Evolutionary conservation across 1,284 basidiomycete genomes (phyloP), one percentile per base, ranked within the genome.

Genomic region (Pascua guehoae): DNA sequence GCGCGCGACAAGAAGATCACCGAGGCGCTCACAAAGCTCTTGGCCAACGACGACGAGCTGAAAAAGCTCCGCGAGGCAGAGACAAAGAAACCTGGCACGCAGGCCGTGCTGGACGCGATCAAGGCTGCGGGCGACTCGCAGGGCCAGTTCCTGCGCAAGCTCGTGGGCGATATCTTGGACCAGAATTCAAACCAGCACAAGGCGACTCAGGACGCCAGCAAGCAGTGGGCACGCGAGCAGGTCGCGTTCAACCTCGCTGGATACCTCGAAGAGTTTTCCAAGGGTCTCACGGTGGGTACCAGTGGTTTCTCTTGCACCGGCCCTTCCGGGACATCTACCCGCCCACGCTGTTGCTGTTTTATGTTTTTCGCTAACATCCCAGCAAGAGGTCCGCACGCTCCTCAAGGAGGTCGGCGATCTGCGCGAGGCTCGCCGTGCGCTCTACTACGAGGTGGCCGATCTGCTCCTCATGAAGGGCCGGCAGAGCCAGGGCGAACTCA

Each of bases 201-300:
- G 47, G 56, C 56, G 16, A 78, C 75, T 0, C 68, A 74, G 52
- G 64, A 67, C 12, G 72, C 66, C 8, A 62, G 66, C 16, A 71
- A 74, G 62, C 55, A 55, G n/a, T 63, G 66, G 49, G 72, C 74
- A 10, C 59, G 74, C 43, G 75, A 78, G 56, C 75, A 78, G 57
- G 72, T 78, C 42, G 74, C 70, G 3, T 78, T 77, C 70, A 78
- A 78, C 53, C 55, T 78, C 42, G 66, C 72, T 39, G 74, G 74
- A 61, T 76, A 77, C 15, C 32, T 45, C n/a, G 41, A 43, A 45
- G 50, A 44, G 32, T 56, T 51, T 24, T 42, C 37, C 49, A 32
- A 39, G 39, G 24, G 24, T 32, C 24, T 32, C 24, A 32, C 24
- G 24, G 24, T 32, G 24, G 24, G 24, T 32, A 32, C 24, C n/a